Percentiles rank a stretch among this genome's conserved stretches.
Evolutionary conservation across 768 basidiomycete genomes (phyloP).

Genomic region (Peribolospora baueri): DNA sequence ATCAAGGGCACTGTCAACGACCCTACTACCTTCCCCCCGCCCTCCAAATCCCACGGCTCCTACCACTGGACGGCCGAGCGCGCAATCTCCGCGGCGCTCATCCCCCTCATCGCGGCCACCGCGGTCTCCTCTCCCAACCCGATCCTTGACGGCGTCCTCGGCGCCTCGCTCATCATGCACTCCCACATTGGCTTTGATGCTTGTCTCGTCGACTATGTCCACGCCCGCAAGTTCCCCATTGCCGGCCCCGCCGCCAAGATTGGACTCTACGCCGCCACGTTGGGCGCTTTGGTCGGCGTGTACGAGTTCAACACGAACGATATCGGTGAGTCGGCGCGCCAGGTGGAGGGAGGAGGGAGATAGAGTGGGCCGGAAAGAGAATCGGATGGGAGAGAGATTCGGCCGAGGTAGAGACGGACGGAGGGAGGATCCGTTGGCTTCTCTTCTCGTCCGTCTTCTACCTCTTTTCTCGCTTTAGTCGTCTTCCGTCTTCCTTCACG

Average conservation of each 20-base stretch:
- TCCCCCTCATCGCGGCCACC: constrained; percentile 69
- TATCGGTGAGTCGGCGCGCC: constrained; percentile 39
- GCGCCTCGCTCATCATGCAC: constrained; percentile 68
- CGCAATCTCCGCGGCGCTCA: constrained; percentile 57
- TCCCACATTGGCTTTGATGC: constrained; percentile 65
- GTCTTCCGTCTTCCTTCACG: no score
- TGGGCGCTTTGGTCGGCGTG: constrained; percentile 60
- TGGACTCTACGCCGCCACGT: constrained; percentile 50
- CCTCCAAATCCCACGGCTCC: constrained; percentile 60
- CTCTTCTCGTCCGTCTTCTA: no score
- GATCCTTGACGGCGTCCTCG: constrained; percentile 68
- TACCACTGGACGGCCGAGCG: constrained; percentile 89
- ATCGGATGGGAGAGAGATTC: not conserved
- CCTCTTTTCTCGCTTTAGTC: no score
- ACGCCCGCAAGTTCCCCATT: constrained; percentile 76
- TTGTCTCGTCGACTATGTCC: constrained; percentile 65
- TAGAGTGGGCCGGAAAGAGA: not conserved
- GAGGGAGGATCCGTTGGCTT: no score
- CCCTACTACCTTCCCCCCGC: constrained; percentile 63
- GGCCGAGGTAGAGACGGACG: no score
- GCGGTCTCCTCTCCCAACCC: constrained; percentile 63
- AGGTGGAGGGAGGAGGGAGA: not conserved
- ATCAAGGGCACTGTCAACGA: constrained; percentile 83
- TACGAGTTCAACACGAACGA: constrained; percentile 99
- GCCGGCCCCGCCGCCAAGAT: constrained; percentile 47